phyloP scores from a whole-genome alignment of 768 basidiomycete genomes.

The Rhizopogon salebrosus region DNA sequence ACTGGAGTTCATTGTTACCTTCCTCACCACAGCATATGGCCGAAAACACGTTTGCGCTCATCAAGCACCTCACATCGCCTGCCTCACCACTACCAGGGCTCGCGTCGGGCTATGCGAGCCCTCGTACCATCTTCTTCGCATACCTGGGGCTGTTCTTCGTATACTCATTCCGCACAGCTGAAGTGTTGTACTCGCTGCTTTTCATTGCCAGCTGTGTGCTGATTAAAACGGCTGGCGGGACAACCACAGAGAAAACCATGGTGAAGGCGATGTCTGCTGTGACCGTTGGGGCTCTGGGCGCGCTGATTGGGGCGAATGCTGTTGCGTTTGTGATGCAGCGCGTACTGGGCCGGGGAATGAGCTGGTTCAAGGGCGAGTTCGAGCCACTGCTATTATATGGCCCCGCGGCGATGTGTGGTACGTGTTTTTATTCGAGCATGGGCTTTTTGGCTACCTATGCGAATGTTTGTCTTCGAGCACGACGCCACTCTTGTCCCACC shows the following conservation, averaged over 20 bases:
- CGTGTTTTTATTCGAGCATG: constrained; percentile 13
- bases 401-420: constrained; percentile 70
- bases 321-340: constrained; percentile 65
- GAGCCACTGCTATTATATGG: constrained; percentile 65
- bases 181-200: constrained; percentile 51
- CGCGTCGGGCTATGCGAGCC: constrained; percentile 42
- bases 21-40: constrained; percentile 68
- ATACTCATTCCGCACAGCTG: constrained; percentile 72
- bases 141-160: constrained; percentile 63
- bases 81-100: constrained; percentile 67
- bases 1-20: not conserved
- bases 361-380: constrained; percentile 80
- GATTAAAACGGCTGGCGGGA: constrained; percentile 24
- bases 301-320: constrained; percentile 59
- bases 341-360: constrained; percentile 65
- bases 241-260: constrained; percentile 18
- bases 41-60: constrained; percentile 77
- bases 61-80: constrained; percentile 66
- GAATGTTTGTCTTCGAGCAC: not conserved
- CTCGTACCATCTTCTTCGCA: constrained; percentile 75
- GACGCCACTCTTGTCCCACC: not conserved
- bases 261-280: constrained; percentile 45
- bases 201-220: constrained; percentile 43
- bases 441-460: too few species aligned
- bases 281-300: constrained; percentile 45